Evolutionary conservation across 176 grass and related monocot species (phyloP).

Genomic region (Rhynchospora breviuscula): DNA sequence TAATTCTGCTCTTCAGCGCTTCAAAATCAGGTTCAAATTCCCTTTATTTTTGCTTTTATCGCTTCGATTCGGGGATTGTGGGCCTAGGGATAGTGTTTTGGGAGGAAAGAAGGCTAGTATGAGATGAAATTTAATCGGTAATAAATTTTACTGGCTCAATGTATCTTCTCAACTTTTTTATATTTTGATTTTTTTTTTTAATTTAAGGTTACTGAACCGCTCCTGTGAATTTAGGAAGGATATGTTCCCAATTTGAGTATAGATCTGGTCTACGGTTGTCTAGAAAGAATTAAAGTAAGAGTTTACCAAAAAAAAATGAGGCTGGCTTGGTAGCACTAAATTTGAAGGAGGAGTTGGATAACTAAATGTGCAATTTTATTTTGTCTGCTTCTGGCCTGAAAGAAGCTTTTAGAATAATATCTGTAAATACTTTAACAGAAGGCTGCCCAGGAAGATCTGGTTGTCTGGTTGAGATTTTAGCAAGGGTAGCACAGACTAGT

Average conservation of each 20-base stretch:
- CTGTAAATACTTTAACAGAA: background rate
- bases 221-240: background rate
- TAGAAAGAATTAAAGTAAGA: background rate
- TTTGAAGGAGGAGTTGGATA: background rate
- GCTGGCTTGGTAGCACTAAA: background rate
- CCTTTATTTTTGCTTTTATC: background rate
- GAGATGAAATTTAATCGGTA: background rate
- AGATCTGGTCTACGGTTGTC: background rate
- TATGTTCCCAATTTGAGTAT: background rate
- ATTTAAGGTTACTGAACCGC: background rate
- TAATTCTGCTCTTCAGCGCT: constrained; percentile 29
- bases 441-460: background rate
- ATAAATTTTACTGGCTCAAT: background rate
- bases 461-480: background rate
- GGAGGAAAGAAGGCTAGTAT: background rate
- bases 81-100: background rate
- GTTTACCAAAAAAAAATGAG: background rate
- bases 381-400: background rate
- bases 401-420: background rate
- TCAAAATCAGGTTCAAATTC: constrained; percentile 53
- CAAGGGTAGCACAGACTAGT: background rate
- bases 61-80: background rate
- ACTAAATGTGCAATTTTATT: background rate
- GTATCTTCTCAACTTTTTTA: background rate
- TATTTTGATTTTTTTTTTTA: background rate